Conservation (phyloP, 2,329 filamentous ascomycete species). For the Myriosclerotinia curreyana region DNA sequence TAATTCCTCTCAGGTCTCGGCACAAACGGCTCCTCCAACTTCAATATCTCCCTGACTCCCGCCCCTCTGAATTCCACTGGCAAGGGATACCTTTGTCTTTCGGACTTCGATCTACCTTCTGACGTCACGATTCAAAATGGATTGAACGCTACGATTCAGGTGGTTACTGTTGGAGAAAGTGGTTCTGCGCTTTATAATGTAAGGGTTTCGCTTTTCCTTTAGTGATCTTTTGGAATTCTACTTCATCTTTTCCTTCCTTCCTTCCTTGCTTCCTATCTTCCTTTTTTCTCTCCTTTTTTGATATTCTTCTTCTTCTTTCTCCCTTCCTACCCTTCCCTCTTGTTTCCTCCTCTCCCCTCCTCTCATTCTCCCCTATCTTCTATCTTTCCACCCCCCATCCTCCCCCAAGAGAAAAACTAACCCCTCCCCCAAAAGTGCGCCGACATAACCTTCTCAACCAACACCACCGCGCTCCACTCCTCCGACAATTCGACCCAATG, state of each 20-base stretch:
- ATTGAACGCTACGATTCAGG: conserved; percentile 22
- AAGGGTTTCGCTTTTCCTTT: neutral
- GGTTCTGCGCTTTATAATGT: conserved; percentile 25
- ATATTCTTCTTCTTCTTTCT: neutral
- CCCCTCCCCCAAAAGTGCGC: conserved; percentile 1
- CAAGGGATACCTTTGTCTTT: conserved; percentile 20
- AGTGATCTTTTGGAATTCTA: too few relatives aligned
- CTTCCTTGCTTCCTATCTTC: too few relatives aligned
- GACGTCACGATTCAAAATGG: conserved; percentile 17
- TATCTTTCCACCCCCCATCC: too few relatives aligned
- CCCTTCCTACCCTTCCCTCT: neutral
- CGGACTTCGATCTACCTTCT: conserved; percentile 17
- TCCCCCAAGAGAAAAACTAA: neutral
- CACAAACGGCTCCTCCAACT: conserved; percentile 22
- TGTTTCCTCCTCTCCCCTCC: neutral
- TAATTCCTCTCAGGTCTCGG: conserved; percentile 15
- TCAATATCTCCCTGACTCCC: conserved; percentile 20
- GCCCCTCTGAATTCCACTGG: conserved; percentile 22
- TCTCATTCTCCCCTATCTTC: neutral
- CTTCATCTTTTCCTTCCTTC: neutral
- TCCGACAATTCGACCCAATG: conserved; percentile 2
- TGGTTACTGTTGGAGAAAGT: conserved; percentile 21
- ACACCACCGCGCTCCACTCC: neutral
- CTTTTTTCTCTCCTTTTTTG: neutral
- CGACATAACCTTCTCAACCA: conserved; percentile 17